phyloP scores from a whole-genome alignment of 352 stramenopile species.

The Phytophthora pseudosyringae region DNA sequence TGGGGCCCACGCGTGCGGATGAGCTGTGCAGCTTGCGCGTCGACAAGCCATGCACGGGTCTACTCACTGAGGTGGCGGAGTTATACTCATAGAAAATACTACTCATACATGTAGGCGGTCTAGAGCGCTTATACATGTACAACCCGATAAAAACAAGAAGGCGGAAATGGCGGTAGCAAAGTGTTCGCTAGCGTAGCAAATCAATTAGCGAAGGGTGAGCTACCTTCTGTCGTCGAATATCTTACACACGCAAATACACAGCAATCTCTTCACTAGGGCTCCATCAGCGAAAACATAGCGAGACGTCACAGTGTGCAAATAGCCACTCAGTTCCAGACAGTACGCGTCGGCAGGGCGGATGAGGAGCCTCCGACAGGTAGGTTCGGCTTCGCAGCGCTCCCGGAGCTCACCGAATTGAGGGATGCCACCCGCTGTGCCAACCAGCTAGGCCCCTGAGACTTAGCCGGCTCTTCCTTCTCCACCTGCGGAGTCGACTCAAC shows the following conservation, averaged over 20 bases:
- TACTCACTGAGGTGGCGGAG: conserved; percentile 57
- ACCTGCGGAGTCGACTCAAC: conserved; percentile 15
- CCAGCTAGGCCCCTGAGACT: conserved; percentile 31
- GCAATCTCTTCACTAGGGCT: conserved; percentile 9
- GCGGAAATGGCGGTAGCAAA: conserved; percentile 19
- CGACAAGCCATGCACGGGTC: conserved; percentile 56
- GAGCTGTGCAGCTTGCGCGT: conserved; percentile 79
- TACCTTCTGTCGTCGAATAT: conserved; percentile 36
- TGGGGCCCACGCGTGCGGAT: conserved; percentile 88
- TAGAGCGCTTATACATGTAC: conserved; percentile 7
- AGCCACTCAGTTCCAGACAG: conserved; percentile 57
- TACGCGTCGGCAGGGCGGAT: conserved; percentile 51
- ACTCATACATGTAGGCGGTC: not conserved
- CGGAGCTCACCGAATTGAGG: conserved; percentile 29
- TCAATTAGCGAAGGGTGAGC: conserved; percentile 32
- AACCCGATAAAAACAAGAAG: conserved; percentile 14
- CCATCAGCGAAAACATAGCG: conserved; percentile 2
- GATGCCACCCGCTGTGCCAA: conserved; percentile 37
- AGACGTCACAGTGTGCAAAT: conserved; percentile 20
- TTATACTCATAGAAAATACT: conserved; percentile 28
- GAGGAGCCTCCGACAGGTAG: conserved; percentile 36
- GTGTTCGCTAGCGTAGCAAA: conserved; percentile 10
- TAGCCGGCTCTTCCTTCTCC: conserved; percentile 29
- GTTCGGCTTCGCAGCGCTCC: conserved; percentile 27
- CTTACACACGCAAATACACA: conserved; percentile 42